Percentiles rank a stretch among this genome's conserved stretches.
Evolutionary conservation across 2,329 filamentous ascomycete species (phyloP).

Genomic region (Aspergillus clavatus): DNA sequence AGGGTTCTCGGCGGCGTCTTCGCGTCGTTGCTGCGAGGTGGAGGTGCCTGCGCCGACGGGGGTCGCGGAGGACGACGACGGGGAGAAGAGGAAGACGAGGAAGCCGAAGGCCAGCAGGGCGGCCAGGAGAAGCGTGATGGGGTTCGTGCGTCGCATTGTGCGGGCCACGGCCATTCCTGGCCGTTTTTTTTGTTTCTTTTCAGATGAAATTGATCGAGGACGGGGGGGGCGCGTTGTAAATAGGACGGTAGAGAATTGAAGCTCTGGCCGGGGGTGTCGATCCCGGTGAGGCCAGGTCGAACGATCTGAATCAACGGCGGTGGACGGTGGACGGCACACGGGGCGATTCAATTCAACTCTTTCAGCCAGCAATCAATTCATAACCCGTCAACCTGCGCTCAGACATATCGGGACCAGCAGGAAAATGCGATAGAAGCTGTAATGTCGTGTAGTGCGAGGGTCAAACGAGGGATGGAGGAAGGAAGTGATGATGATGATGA

Average conservation of each 20-base stretch:
- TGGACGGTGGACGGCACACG: too few species aligned
- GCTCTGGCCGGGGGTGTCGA: not conserved
- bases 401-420: conserved; percentile 3
- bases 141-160: conserved; percentile 71
- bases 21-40: conserved; percentile 46
- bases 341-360: too few species aligned
- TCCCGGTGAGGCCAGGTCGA: not conserved
- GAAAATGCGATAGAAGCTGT: too few species aligned
- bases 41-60: conserved; percentile 46
- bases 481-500: not conserved
- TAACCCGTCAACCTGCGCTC: conserved; percentile 1
- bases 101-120: conserved; percentile 67
- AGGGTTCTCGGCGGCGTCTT: conserved; percentile 61
- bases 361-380: conserved; percentile 11
- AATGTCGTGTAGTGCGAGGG: not conserved
- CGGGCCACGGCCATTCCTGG: conserved; percentile 56
- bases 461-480: not conserved
- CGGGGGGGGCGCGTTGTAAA: conserved; percentile 11
- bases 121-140: conserved; percentile 69
- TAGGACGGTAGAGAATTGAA: conserved; percentile 5
- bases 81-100: conserved; percentile 48
- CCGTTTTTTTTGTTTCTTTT: too few species aligned
- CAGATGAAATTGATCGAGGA: conserved; percentile 11
- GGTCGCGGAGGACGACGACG: conserved; percentile 44
- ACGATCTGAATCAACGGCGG: not conserved